These are phyloP conservation scores for Erigeron philadelphicus DNA, from an alignment of 140 eudicot genomes.

Conservation along the genomic window DNA sequence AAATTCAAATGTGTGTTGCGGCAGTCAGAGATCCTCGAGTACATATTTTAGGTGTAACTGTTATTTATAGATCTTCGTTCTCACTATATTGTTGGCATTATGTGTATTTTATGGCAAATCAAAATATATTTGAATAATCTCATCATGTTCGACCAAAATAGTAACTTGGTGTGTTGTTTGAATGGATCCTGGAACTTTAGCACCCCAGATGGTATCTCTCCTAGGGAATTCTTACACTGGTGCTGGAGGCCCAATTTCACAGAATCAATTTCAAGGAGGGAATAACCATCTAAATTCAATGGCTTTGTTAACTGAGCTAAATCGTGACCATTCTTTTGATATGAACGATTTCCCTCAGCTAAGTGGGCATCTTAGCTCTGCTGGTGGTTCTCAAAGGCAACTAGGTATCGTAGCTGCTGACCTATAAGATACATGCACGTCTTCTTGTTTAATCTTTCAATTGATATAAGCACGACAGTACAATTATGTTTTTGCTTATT, in stretches of 20 bases:
- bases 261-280: constrained; percentile 71
- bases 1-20: not conserved
- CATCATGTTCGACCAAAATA: constrained; percentile 2
- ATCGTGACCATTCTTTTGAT: constrained; percentile 76
- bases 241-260: constrained; percentile 67
- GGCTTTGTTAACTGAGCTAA: constrained; percentile 62
- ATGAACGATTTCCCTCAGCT: constrained; percentile 81
- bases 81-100: not conserved
- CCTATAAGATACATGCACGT: not conserved
- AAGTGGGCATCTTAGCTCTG: constrained; percentile 65
- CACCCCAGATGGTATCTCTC: constrained; percentile 76
- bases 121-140: not conserved
- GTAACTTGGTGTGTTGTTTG: constrained; percentile 24
- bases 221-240: constrained; percentile 73
- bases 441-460: constrained; percentile 14
- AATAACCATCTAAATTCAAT: constrained; percentile 58
- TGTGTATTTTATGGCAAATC: constrained; percentile 9
- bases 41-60: not conserved
- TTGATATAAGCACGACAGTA: constrained; percentile 1
- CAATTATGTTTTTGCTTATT: constrained; percentile 12
- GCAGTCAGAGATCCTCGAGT: constrained; percentile 7
- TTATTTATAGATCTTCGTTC: not conserved
- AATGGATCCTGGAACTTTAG: constrained; percentile 47
- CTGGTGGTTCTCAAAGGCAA: constrained; percentile 82
- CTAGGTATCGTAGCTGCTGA: constrained; percentile 40